A percentile compares a stretch with the other conserved stretches of the same genome.
Conservation (phyloP, 495 filamentous ascomycete species). For the Baudoinia panamericana region DNA sequence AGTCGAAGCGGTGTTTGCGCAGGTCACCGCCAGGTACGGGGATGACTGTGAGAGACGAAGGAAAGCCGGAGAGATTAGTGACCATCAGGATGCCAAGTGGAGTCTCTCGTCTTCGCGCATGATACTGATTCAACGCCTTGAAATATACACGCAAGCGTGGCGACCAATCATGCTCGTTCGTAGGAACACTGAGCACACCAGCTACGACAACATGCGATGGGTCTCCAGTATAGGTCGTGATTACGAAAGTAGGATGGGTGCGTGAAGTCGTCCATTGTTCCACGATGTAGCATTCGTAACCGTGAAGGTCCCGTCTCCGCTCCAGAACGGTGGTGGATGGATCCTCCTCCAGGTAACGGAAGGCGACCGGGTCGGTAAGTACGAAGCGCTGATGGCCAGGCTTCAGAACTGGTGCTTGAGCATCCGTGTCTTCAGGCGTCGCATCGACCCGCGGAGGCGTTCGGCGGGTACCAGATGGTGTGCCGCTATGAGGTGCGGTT, state of each 20-base stretch:
- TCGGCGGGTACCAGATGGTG: background rate
- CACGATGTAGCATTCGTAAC: slow-evolving; percentile 89
- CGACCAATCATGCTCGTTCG: slow-evolving; percentile 71
- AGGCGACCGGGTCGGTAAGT: slow-evolving; percentile 32
- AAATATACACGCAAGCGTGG: slow-evolving; percentile 69
- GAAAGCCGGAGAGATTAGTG: slow-evolving; percentile 82
- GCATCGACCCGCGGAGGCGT: background rate
- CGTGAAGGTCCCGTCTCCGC: slow-evolving; percentile 51
- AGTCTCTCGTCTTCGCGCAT: slow-evolving; percentile 73
- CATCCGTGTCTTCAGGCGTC: slow-evolving; percentile 1
- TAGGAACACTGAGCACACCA: slow-evolving; percentile 72
- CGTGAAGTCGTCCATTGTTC: slow-evolving; percentile 97
- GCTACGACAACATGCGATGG: slow-evolving; percentile 60
- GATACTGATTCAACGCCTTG: slow-evolving; percentile 66
- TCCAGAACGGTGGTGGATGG: slow-evolving; percentile 61
- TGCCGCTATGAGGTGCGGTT: slow-evolving; percentile 12
- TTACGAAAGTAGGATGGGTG: slow-evolving; percentile 76
- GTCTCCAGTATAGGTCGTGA: slow-evolving; percentile 88
- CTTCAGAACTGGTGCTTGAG: background rate
- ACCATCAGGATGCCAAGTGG: slow-evolving; percentile 76
- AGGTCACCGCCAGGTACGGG: slow-evolving; percentile 78
- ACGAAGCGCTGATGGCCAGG: slow-evolving; percentile 31
- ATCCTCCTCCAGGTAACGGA: slow-evolving; percentile 74
- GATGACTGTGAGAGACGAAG: slow-evolving; percentile 78
- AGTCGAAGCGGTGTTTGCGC: slow-evolving; percentile 63